Evolutionary conservation across 2,329 filamentous ascomycete genomes (phyloP), one percentile per base, ranked within the genome.

Genomic region (Pyricularia pennisetigena): DNA sequence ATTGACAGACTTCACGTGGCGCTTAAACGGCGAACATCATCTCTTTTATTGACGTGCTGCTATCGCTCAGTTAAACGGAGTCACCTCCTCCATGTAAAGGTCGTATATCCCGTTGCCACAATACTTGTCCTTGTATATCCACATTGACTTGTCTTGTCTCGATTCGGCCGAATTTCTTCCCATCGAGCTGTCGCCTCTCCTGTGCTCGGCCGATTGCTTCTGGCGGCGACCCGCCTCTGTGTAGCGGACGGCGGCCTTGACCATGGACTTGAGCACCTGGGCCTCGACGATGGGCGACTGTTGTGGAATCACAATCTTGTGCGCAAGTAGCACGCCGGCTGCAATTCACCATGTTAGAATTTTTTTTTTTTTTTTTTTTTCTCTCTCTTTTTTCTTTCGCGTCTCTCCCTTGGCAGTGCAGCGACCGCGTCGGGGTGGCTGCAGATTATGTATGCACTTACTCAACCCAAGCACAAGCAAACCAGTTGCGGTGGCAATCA

Each of bases 161-260:
- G 59, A 62, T 26, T 62, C 12, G 59, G 59, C 14, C 14, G 59
- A 62, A 8, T 20, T 54, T 20, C 20, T 54, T 54, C 41, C 41
- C 7, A 9, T 54, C 41, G 14, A 29, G 9, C 28, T 62, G 29
- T 35, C 32, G 2, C 9, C 24, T 6, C 35, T 20, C 14, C 16
- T 29, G 14, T 2, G 14, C 14, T 57, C 65, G 2, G 14, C 5
- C 20, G 30, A 41, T 88, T 90, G 70, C 84, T 79, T 74, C 87
- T 66, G 35, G 12, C 29, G 35, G 12, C 29, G 23, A 20, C 57
- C 23, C 57, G 57, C 4, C 16, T 29, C 41, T 26, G 65, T 57
- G 26, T 29, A 29, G 16, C n/a, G 54, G 28, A 66, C 41, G 32
- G 65, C 65, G 24, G 54, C 65, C 16, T 66, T 66, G 64, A 84